Evolutionary conservation across 495 filamentous ascomycete genomes (phyloP), one percentile per base, ranked within the genome.

Genomic region (Letharia columbiana): DNA sequence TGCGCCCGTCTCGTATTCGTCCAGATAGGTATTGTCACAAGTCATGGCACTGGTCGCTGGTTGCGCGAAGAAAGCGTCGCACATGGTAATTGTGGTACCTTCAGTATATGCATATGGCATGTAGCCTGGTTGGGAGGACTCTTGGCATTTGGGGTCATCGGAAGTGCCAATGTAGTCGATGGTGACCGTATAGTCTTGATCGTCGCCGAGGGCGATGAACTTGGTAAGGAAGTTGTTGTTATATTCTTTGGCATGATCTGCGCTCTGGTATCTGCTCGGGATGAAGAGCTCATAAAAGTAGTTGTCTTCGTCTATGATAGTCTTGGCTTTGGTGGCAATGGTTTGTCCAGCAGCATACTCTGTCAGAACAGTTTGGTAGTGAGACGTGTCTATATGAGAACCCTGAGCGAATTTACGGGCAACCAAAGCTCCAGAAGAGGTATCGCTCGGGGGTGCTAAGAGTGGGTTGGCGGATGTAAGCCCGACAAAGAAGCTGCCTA

Each of bases 291-390:
- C 47, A 28, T 50, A 50, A 28, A 28, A 28, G 47, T 9, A 50
- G n/a, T 50, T 28, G 10, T 50, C 47, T 50, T 50, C 47, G 10
- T 50, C 23, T 50, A 50, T 50, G 9, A 50, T n/a, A 28, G 47
- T 50, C 10, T 50, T 50, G 47, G 47, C 47, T 50, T 50, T 50
- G 47, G 47, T 50, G 47, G 47, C 47, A 28, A 50, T 50, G n/a
- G 3, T 28, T 12, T 50, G 47, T 28, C 47, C 47, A 8, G 47
- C 47, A 50, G 47, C 20, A 50, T 50, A 50, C 47, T 50, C 47
- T 50, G n/a, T 50, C 3, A 50, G 23, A 10, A 50, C 47, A 50
- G 47, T 50, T 50, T 50, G 47, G 47, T 50, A 50, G 47, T 50
- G 20, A 12, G 47, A 23, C 0, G 28, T n/a, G n/a, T 28, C n/a